Base-by-base conservation (phyloP, 1,284 basidiomycete genomes). In the Ustilago sp. region DNA sequence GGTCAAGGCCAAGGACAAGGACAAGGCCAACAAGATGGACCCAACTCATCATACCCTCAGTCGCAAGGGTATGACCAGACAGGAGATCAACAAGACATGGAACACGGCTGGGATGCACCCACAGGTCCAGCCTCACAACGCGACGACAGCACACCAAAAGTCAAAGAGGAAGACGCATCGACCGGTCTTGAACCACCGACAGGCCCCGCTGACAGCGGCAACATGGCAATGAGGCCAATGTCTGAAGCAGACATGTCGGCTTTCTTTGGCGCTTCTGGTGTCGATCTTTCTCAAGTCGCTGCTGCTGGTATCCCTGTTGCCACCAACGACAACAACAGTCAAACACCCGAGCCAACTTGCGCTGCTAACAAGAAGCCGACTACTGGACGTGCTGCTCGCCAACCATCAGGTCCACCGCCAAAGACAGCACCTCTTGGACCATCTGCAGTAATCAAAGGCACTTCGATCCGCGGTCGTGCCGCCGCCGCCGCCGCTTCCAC, bases 261-360 rank as follows among this genome's bases (percentile, higher is more conserved):
- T 15, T 77, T 77, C 58, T 60, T 77, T 15, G 68, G 71, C 31
- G 71, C 71, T 19, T 65, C 75, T 12, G 73, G 73, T 5, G 62
- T 73, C n/a, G 74, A 75, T 38, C 47, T 34, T 3, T 70, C 70
- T 17, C 68, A 72, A 54, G 68, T 63, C 2, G 69, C 64, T 2
- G 77, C 73, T 17, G 77, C 63, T 2, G 74, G 64, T 7, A 55
- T 72, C 35, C 53, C 41, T 8, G 57, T 50, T 35, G 34, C 36
- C 17, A n/a, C 51, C 31, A 53, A 32, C 31, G 36, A 32, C 51
- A 36, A 53, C n/a, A 52, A 17, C 50, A n/a, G 23, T 35, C 32
- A 36, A 31, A 53, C 17, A 12, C 34, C 51, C n/a, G 32, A 34
- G 51, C 51, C 31, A 31, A 15, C 32, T 12, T 17, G 3, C 13